Base-by-base conservation (phyloP, 441 rosid genomes). In the Viola pubescens region DNA sequence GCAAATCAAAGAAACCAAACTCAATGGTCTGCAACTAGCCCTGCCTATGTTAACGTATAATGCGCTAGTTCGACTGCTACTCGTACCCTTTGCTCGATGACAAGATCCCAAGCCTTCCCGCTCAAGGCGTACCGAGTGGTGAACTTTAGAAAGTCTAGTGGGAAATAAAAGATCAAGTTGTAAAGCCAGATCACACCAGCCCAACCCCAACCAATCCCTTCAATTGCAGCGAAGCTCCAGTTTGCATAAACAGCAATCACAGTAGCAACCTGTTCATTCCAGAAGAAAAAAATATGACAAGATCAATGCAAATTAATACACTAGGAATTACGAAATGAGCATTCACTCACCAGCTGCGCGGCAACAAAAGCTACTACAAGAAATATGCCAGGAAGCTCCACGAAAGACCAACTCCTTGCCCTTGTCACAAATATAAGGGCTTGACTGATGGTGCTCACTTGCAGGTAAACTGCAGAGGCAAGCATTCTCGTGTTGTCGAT, bases 121-220 rank as follows among this genome's bases (percentile, higher is more conserved):
- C 71, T 83, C 66, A 77, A 75, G 7, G 75, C 41, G 47, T 80
- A 85, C 39, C 85, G 87, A 63, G 77, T 82, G 69, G 78, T 66
- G 77, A 86, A 86, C 82, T 86, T 86, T 77, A 86, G 81, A 53
- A 82, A 34, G 67, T 86, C 91, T 26, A 88, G 94, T 54, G 91
- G 89, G 62, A 88, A 19, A 48, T 77, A 88, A 1, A 80, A 75
- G 34, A 75, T 61, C 47, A 82, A 26, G 71, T 82, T 86, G 57
- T 77, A 80, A 13, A 81, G 70, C 91, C 89, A 89, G 44, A 86
- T 74, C 11, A 84, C 86, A 52, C 91, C 84, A 9, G 87, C 94
- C 94, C 91, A 84, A 48, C 86, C 88, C 91, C 94, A 89, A 38
- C 96, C 94, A 3, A 55, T 62, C 9, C 94, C 89, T 61, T 82